phyloP scores from a whole-genome alignment of 768 basidiomycete species.

The Amanita pseudoporphyria region DNA sequence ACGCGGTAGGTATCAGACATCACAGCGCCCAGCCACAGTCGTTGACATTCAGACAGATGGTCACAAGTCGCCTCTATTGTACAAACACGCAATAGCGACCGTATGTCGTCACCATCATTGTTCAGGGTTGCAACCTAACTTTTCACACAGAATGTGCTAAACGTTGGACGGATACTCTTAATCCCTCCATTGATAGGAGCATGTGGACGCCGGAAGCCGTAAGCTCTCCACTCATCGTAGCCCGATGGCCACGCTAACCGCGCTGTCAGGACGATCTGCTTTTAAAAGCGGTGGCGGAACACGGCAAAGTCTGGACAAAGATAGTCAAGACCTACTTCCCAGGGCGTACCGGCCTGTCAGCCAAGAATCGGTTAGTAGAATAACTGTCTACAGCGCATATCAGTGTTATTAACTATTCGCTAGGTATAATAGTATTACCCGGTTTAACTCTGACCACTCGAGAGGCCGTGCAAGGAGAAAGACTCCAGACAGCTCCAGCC shows the following conservation, averaged over 20 bases:
- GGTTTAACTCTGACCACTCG: constrained; percentile 32
- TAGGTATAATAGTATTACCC: constrained; percentile 45
- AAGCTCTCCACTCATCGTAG: constrained; percentile 9
- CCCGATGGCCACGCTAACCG: constrained; percentile 2
- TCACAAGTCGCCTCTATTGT: constrained; percentile 50
- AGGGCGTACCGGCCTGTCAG: constrained; percentile 47
- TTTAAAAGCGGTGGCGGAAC: constrained; percentile 42
- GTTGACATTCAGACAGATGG: constrained; percentile 28
- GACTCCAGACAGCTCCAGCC: constrained; percentile 24
- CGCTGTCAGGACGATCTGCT: constrained; percentile 37
- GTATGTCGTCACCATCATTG: constrained; percentile 25
- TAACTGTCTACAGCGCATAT: constrained; percentile 1
- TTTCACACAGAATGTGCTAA: constrained; percentile 43
- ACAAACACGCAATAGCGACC: constrained; percentile 48
- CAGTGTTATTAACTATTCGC: constrained; percentile 4
- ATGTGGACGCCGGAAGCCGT: constrained; percentile 50
- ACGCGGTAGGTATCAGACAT: constrained; percentile 30
- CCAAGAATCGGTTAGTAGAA: constrained; percentile 42
- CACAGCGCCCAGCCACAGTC: neutral
- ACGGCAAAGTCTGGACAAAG: constrained; percentile 54
- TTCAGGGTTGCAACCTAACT: constrained; percentile 8
- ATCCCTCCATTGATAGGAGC: constrained; percentile 50
- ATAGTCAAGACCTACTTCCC: constrained; percentile 55
- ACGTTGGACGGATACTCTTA: constrained; percentile 53
- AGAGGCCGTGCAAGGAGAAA: constrained; percentile 27